phyloP scores from a whole-genome alignment of 2,329 filamentous ascomycete genomes.

The Trichoderma simmonsii region DNA sequence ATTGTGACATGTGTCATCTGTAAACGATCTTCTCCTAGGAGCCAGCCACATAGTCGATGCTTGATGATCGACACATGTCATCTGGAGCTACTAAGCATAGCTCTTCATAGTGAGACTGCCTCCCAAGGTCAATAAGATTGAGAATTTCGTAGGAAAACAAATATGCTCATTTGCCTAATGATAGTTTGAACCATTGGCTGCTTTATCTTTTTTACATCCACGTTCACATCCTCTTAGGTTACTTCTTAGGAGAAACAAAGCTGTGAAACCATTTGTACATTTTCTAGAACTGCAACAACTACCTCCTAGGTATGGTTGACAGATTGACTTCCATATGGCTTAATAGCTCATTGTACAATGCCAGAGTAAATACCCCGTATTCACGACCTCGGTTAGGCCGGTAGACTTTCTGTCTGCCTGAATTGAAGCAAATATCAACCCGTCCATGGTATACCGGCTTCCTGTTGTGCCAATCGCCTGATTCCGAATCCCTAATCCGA shows the following conservation, averaged over 20 bases:
- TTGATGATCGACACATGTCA: not conserved
- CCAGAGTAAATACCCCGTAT: not conserved
- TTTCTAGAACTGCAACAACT: not conserved
- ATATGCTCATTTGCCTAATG: too few species aligned
- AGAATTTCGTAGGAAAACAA: not conserved
- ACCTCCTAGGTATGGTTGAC: not conserved
- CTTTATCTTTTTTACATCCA: not conserved
- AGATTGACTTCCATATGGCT: not conserved
- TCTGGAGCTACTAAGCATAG: not conserved
- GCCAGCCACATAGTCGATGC: not conserved
- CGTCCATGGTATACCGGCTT: not conserved
- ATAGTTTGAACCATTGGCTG: not conserved
- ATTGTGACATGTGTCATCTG: not conserved
- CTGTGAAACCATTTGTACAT: not conserved
- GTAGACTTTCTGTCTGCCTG: not conserved
- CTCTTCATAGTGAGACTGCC: not conserved
- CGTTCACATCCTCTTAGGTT: not conserved
- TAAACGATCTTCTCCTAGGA: not conserved
- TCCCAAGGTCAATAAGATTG: not conserved
- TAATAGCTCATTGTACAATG: not conserved
- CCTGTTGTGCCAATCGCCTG: not conserved
- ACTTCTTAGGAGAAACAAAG: not conserved
- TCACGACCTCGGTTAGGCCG: not conserved
- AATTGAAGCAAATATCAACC: not conserved
- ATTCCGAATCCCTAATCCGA: not conserved